These are phyloP conservation scores for Stenocarpella maydis DNA, from an alignment of 2,329 filamentous ascomycete genomes.

Conservation along the genomic window DNA sequence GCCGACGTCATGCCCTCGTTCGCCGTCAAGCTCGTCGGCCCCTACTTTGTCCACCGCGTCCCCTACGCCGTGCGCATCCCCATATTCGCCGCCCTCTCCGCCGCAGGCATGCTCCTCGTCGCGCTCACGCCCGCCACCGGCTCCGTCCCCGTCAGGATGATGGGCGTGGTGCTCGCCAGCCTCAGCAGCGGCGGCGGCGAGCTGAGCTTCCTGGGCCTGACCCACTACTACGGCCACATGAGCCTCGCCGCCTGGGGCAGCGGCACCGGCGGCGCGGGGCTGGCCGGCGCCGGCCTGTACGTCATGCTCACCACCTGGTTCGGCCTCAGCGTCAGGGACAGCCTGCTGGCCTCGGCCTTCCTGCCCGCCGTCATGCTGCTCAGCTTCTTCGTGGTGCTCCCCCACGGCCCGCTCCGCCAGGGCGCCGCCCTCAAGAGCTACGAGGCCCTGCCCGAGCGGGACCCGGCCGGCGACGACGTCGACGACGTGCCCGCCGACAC, in stretches of 20 bases:
- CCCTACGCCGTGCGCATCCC: slow-evolving; percentile 81
- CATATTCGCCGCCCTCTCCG: slow-evolving; percentile 77
- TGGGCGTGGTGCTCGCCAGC: slow-evolving; percentile 85
- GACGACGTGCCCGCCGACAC: slow-evolving; percentile 47
- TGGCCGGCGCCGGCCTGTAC: slow-evolving; percentile 89
- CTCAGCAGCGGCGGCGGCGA: slow-evolving; percentile 88
- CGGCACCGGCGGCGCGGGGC: slow-evolving; percentile 87
- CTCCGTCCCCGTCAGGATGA: slow-evolving; percentile 77
- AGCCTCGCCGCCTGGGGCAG: slow-evolving; percentile 92
- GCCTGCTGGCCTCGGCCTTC: slow-evolving; percentile 79
- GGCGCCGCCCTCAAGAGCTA: slow-evolving; percentile 59
- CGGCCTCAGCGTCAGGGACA: slow-evolving; percentile 76
- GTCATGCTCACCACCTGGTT: slow-evolving; percentile 84
- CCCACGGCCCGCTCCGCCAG: slow-evolving; percentile 69
- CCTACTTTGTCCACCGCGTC: slow-evolving; percentile 91
- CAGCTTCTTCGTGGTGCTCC: slow-evolving; percentile 86
- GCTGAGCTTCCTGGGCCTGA: slow-evolving; percentile 88
- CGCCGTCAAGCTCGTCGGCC: slow-evolving; percentile 84
- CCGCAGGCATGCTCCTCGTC: slow-evolving; percentile 88
- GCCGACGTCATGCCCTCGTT: slow-evolving; percentile 93
- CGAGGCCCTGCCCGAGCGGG: slow-evolving; percentile 56
- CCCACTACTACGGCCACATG: slow-evolving; percentile 90
- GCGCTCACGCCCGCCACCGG: slow-evolving; percentile 75
- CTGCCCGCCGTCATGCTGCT: slow-evolving; percentile 83
- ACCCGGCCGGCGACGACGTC: slow-evolving; percentile 47